A percentile compares a stretch with the other conserved stretches of the same genome.
phyloP scores from a whole-genome alignment of 1,139 yeast species.

The Wickerhamomyces sp. region DNA sequence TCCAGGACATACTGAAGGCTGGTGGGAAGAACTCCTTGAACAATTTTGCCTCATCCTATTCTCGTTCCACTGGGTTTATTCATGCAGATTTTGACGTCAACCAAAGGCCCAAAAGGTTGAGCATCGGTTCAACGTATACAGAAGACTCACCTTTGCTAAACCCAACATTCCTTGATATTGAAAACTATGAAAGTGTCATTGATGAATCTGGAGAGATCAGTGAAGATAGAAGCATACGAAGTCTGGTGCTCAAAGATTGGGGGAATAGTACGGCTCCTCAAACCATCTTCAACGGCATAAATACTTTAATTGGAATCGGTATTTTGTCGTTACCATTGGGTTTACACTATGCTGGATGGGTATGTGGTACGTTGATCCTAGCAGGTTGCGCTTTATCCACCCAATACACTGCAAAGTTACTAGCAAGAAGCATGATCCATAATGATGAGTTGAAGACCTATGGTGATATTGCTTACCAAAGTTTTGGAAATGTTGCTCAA shows the following conservation, averaged over 20 bases:
- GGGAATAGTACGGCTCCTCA: constrained; percentile 61
- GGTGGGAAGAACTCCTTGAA: constrained; percentile 22
- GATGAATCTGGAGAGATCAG: constrained; percentile 28
- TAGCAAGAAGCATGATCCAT: constrained; percentile 50
- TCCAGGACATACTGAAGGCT: constrained; percentile 18
- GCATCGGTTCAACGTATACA: constrained; percentile 10
- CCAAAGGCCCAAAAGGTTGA: constrained; percentile 12
- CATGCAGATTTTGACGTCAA: constrained; percentile 21
- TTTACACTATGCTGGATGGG: constrained; percentile 74
- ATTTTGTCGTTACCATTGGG: constrained; percentile 81
- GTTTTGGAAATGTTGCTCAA: constrained; percentile 47
- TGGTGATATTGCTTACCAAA: constrained; percentile 68
- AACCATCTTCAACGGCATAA: constrained; percentile 82
- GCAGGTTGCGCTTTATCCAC: constrained; percentile 50
- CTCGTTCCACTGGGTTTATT: constrained; percentile 21
- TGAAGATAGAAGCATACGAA: constrained; percentile 36
- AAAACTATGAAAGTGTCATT: not conserved
- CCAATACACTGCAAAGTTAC: constrained; percentile 50
- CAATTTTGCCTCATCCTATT: constrained; percentile 21
- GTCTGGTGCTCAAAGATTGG: constrained; percentile 37
- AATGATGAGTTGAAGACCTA: constrained; percentile 64
- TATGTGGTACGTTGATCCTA: constrained; percentile 47
- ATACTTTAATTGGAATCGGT: constrained; percentile 83
- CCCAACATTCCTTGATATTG: not conserved
- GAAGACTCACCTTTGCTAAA: constrained; percentile 10